These are phyloP conservation scores for Aspergillus funiculosus DNA, from an alignment of 495 filamentous ascomycete species.

Conservation along the genomic window DNA sequence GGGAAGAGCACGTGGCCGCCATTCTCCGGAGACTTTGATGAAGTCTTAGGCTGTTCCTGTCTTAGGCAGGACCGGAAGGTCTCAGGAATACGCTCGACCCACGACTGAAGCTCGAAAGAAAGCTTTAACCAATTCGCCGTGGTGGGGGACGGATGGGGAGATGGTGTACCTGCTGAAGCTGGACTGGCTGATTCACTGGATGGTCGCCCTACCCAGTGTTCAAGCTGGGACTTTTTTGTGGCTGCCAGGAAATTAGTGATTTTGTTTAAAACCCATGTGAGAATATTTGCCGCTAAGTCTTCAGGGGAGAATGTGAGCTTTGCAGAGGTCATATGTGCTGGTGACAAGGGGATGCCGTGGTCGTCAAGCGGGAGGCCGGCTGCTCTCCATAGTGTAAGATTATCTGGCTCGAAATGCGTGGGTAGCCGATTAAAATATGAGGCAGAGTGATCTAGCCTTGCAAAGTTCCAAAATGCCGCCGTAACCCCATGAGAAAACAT, in stretches of 20 bases:
- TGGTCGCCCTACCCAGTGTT: slow-evolving; percentile 30
- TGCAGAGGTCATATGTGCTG: neutral
- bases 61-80: slow-evolving; percentile 38
- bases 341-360: slow-evolving; percentile 17
- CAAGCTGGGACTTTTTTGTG: slow-evolving; percentile 32
- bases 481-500: slow-evolving; percentile 29
- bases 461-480: slow-evolving; percentile 41
- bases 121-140: slow-evolving; percentile 36
- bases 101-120: slow-evolving; percentile 36
- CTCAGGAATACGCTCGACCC: slow-evolving; percentile 40
- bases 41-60: slow-evolving; percentile 32
- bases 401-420: slow-evolving; percentile 29
- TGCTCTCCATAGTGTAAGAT: slow-evolving; percentile 33
- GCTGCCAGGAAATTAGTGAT: slow-evolving; percentile 37
- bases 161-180: slow-evolving; percentile 2
- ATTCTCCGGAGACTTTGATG: slow-evolving; percentile 22
- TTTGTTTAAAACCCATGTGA: slow-evolving; percentile 35
- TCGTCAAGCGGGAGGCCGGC: slow-evolving; percentile 34
- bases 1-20: slow-evolving; percentile 31
- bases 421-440: slow-evolving; percentile 33
- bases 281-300: slow-evolving; percentile 32
- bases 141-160: slow-evolving; percentile 16
- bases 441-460: slow-evolving; percentile 35
- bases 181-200: slow-evolving; percentile 10
- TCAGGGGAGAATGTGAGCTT: slow-evolving; percentile 19